Conservation (phyloP, 306 rosid genomes). For the Medicago truncatula region MtrunA17r5.0-ANR NC_053045.1:35113501-35114000, state of each 20-base stretch:
- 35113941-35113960: slow-evolving; percentile 66
- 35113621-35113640: not conserved
- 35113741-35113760: not conserved
- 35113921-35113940: slow-evolving; percentile 71
- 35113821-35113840: slow-evolving; percentile 8
- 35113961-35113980: slow-evolving; percentile 65
- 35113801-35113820: not conserved
- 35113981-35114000: slow-evolving; percentile 29
- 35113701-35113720: not conserved
- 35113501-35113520: not conserved
- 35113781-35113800: not conserved
- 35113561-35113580: not conserved
- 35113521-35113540: not conserved
- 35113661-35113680: not conserved
- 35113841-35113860: slow-evolving; percentile 13
- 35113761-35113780: not conserved
- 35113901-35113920: slow-evolving; percentile 89
- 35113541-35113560: not conserved
- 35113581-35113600: not conserved
- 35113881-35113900: slow-evolving; percentile 28
- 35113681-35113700: not conserved
- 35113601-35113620: not conserved
- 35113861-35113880: slow-evolving; percentile 3
- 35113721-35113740: not conserved
- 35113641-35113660: not conserved